These are phyloP conservation scores for Zea luxurians DNA, from an alignment of 176 grass and related monocot genomes.

Conservation along the genomic window DNA sequence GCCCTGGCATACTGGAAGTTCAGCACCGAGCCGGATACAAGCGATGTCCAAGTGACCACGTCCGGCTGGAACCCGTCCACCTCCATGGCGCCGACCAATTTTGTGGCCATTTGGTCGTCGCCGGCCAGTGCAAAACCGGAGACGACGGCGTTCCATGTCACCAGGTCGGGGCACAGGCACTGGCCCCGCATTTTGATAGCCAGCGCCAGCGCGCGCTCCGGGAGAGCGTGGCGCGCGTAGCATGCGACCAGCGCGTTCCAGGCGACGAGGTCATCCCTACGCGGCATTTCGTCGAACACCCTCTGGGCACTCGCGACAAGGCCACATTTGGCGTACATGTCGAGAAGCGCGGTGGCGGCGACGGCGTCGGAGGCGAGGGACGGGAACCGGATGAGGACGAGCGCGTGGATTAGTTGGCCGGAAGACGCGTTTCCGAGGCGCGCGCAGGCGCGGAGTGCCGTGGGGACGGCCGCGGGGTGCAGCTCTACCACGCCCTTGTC, in stretches of 20 bases:
- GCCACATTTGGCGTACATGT: slow-evolving; percentile 67
- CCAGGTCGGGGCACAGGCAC: slow-evolving; percentile 40
- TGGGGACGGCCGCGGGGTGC: slow-evolving; percentile 47
- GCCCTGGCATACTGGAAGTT: slow-evolving; percentile 54
- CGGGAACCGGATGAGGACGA: slow-evolving; percentile 36
- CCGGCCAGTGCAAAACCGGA: slow-evolving; percentile 52
- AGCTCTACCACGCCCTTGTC: slow-evolving; percentile 11
- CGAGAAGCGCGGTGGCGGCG: slow-evolving; percentile 48
- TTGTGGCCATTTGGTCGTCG: slow-evolving; percentile 36
- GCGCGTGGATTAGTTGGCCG: slow-evolving; percentile 47
- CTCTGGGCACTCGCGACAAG: slow-evolving; percentile 43
- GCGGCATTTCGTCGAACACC: slow-evolving; percentile 59
- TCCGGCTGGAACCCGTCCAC: slow-evolving; percentile 52
- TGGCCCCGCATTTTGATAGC: slow-evolving; percentile 53
- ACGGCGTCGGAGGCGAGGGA: slow-evolving; percentile 44
- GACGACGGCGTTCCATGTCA: slow-evolving; percentile 57
- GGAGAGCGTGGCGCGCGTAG: slow-evolving; percentile 50
- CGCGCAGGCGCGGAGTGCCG: slow-evolving; percentile 53
- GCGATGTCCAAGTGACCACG: slow-evolving; percentile 63
- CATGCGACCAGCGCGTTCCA: slow-evolving; percentile 68
- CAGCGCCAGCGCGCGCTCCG: slow-evolving; percentile 46
- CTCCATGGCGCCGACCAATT: slow-evolving; percentile 49
- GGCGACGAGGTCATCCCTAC: slow-evolving; percentile 42
- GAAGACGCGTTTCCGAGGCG: slow-evolving; percentile 41
- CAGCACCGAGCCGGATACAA: slow-evolving; percentile 52